phyloP scores from a whole-genome alignment of 345 rosid species.

The Dovyalis caffra region DNA sequence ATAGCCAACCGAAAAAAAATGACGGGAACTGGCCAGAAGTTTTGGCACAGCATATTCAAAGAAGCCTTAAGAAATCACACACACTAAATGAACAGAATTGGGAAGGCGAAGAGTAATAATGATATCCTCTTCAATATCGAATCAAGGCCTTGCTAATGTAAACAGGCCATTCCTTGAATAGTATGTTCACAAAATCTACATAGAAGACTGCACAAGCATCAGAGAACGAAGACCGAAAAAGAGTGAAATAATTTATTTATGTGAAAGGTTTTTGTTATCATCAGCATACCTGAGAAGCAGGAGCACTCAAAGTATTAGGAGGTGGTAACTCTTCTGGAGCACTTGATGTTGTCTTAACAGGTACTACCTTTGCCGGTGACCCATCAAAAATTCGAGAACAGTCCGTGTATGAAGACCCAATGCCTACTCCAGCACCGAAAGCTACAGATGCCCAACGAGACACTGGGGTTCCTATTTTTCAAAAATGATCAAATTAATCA shows the following conservation, averaged over 20 bases:
- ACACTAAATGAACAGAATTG: neutral
- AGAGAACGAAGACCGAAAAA: neutral
- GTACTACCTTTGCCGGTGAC: constrained; percentile 39
- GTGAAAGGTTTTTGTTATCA: neutral
- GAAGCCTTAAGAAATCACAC: neutral
- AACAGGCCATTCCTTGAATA: neutral
- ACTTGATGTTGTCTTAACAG: constrained; percentile 39
- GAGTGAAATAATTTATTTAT: neutral
- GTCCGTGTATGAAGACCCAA: constrained; percentile 86
- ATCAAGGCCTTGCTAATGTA: neutral
- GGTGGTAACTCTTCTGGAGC: constrained; percentile 37
- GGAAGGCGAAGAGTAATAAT: neutral
- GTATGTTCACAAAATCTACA: neutral
- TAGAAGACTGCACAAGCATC: neutral
- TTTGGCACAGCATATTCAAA: neutral
- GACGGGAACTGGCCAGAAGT: neutral
- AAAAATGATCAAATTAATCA: neutral
- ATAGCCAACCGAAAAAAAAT: neutral
- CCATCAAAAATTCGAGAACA: constrained; percentile 64
- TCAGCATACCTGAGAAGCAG: constrained; percentile 50
- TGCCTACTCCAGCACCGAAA: constrained; percentile 89
- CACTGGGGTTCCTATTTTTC: constrained; percentile 68
- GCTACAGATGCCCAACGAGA: constrained; percentile 88
- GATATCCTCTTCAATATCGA: neutral
- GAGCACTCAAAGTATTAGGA: constrained; percentile 38